These are phyloP conservation scores for Sporothrix mexicana DNA, from an alignment of 2,329 filamentous ascomycete genomes.

Conservation along the genomic window DNA sequence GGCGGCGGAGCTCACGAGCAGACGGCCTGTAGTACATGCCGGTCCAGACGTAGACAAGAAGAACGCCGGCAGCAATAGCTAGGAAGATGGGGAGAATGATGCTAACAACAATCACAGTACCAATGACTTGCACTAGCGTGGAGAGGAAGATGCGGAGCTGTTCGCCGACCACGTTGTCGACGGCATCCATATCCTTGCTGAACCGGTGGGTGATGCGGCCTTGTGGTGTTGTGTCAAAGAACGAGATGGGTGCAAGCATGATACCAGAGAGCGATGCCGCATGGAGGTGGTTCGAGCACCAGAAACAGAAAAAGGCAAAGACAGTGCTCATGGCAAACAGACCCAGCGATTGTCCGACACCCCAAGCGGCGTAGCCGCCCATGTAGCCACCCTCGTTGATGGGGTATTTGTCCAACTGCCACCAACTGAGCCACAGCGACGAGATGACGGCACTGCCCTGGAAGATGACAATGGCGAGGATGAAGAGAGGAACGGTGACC, in stretches of 20 bases:
- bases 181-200: slow-evolving; percentile 92
- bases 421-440: slow-evolving; percentile 71
- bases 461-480: slow-evolving; percentile 58
- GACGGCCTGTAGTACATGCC: slow-evolving; percentile 87
- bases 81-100: slow-evolving; percentile 89
- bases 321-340: slow-evolving; percentile 67
- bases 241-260: slow-evolving; percentile 87
- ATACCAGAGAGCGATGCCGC: slow-evolving; percentile 38
- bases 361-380: slow-evolving; percentile 65
- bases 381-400: slow-evolving; percentile 52
- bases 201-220: slow-evolving; percentile 98
- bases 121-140: slow-evolving; percentile 69
- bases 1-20: slow-evolving; percentile 88
- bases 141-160: slow-evolving; percentile 77
- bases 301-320: slow-evolving; percentile 48
- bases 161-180: slow-evolving; percentile 94
- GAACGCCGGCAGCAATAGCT: slow-evolving; percentile 84
- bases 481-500: slow-evolving; percentile 60
- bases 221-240: slow-evolving; percentile 94
- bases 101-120: slow-evolving; percentile 86
- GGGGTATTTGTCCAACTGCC: slow-evolving; percentile 64
- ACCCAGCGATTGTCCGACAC: slow-evolving; percentile 58
- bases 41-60: slow-evolving; percentile 78
- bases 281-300: slow-evolving; percentile 57
- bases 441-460: slow-evolving; percentile 69